A percentile compares a stretch with the other conserved stretches of the same genome.
Evolutionary conservation across 75 land plant species (phyloP).

Genomic region (Picea sitchensis): DNA sequence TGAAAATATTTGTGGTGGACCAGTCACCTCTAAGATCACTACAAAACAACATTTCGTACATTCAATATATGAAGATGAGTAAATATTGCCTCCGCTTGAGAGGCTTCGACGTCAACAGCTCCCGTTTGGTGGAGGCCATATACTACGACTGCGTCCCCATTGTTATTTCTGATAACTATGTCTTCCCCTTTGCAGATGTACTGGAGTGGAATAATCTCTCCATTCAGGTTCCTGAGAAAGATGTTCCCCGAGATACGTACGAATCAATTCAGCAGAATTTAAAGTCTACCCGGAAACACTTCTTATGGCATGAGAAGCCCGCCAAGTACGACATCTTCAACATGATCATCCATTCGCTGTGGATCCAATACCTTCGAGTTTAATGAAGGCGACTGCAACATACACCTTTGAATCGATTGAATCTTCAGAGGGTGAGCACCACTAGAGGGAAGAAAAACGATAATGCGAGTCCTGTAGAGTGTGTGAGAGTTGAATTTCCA

Average conservation of each 20-base stretch:
- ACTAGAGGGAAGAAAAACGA: too few species aligned
- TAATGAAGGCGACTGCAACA: too few species aligned
- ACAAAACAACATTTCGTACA: too few species aligned
- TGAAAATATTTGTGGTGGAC: constrained; percentile 48
- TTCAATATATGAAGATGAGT: too few species aligned
- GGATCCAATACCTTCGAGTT: constrained; percentile 29
- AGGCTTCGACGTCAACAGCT: constrained; percentile 81
- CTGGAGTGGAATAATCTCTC: constrained; percentile 61
- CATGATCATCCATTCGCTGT: constrained; percentile 63
- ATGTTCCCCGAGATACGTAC: constrained; percentile 46
- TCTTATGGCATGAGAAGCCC: constrained; percentile 56
- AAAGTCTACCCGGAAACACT: constrained; percentile 45
- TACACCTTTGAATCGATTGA: too few species aligned
- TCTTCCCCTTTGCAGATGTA: constrained; percentile 22
- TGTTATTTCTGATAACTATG: too few species aligned
- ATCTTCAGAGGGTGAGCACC: too few species aligned
- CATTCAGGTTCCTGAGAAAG: constrained; percentile 58
- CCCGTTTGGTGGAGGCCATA: not conserved
- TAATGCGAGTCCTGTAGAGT: too few species aligned
- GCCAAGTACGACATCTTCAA: constrained; percentile 40
- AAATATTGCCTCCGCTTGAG: constrained; percentile 32
- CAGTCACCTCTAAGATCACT: not conserved
- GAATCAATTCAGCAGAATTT: constrained; percentile 43
- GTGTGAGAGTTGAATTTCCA: too few species aligned
- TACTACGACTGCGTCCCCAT: too few species aligned